phyloP scores from a whole-genome alignment of 495 filamentous ascomycete species.

The Tuber microsphaerosporum region DNA sequence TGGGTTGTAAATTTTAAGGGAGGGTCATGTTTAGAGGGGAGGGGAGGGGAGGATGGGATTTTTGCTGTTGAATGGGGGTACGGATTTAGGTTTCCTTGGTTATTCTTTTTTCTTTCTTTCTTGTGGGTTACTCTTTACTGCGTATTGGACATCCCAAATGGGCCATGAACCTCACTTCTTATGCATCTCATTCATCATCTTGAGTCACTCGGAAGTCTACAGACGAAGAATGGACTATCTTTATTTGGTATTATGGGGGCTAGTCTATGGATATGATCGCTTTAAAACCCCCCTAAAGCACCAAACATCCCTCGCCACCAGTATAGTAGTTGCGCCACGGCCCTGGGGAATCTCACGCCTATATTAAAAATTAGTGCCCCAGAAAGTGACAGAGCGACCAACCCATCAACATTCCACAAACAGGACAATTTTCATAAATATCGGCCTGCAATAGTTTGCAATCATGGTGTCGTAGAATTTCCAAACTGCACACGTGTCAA shows the following conservation, averaged over 20 bases:
- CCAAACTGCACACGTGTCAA: constrained; percentile 15
- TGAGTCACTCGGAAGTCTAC: not conserved
- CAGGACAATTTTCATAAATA: constrained; percentile 16
- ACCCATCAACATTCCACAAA: constrained; percentile 9
- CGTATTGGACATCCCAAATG: not conserved
- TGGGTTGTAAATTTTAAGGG: constrained; percentile 17
- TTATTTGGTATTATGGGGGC: too few relatives aligned
- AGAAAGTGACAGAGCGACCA: not conserved
- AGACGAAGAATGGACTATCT: too few relatives aligned
- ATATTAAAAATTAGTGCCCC: not conserved
- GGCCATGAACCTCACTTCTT: not conserved
- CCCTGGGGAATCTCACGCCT: not conserved
- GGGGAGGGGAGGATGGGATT: not conserved
- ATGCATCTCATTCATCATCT: not conserved
- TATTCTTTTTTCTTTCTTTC: not conserved
- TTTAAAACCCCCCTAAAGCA: not conserved
- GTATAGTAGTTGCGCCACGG: not conserved
- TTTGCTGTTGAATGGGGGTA: not conserved
- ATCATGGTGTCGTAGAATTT: constrained; percentile 35
- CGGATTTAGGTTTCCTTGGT: not conserved
- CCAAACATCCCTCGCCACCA: not conserved
- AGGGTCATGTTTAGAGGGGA: too few relatives aligned
- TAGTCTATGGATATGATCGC: too few relatives aligned
- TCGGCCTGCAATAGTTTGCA: constrained; percentile 20
- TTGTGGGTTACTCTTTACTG: not conserved